A percentile compares a stretch with the other conserved stretches of the same genome.
Evolutionary conservation across 2,329 filamentous ascomycete genomes (phyloP).

Genomic region (Pseudogymnoascus sp.): DNA sequence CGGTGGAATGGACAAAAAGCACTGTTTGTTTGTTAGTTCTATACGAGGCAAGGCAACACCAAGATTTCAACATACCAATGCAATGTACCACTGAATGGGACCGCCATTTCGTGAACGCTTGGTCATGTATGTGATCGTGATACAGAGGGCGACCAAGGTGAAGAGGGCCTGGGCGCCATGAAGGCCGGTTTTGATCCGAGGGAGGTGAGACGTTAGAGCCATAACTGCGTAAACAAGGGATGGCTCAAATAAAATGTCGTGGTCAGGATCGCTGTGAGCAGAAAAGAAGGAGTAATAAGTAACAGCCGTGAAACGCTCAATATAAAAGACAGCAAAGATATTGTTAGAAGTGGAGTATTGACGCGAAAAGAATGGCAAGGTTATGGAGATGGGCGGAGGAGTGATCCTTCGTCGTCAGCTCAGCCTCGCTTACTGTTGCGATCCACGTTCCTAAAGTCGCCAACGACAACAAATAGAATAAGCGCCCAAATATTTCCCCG

Average conservation of each 20-base stretch:
- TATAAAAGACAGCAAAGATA: background rate
- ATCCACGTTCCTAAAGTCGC: background rate
- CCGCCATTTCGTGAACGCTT: constrained; percentile 47
- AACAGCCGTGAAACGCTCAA: background rate
- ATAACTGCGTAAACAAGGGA: constrained; percentile 2
- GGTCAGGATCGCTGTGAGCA: background rate
- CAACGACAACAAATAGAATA: background rate
- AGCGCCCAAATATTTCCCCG: constrained; percentile 5
- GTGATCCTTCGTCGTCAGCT: background rate
- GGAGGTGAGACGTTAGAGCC: constrained; percentile 5
- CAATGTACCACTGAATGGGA: constrained; percentile 54
- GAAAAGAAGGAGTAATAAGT: background rate
- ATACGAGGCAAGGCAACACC: background rate
- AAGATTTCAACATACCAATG: constrained; percentile 42
- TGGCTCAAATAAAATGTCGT: background rate
- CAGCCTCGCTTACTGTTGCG: background rate
- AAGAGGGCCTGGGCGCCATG: constrained; percentile 50
- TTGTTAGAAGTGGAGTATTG: background rate
- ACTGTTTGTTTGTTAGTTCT: constrained; percentile 36
- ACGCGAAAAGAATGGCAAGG: background rate
- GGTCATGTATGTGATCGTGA: constrained; percentile 52
- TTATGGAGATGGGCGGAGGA: background rate
- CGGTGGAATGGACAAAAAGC: constrained; percentile 56
- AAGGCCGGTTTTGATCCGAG: constrained; percentile 43
- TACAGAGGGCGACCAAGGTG: constrained; percentile 48